Percentiles rank a stretch among this genome's conserved stretches.
phyloP scores from a whole-genome alignment of 2,329 filamentous ascomycete species.

The Ophiostoma sp. region DNA sequence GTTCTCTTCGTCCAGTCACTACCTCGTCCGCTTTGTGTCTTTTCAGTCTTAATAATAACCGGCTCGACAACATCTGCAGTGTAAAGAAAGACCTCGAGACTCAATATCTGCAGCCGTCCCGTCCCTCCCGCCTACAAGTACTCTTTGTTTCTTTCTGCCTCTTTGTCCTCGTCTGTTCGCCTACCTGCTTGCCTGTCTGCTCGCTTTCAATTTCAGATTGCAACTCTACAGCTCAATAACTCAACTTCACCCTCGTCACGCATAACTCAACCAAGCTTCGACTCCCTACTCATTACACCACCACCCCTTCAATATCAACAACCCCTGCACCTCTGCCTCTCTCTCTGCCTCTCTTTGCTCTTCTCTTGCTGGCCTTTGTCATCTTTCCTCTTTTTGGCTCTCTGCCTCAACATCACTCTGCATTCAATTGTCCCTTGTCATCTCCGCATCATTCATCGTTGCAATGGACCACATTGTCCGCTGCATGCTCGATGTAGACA shows the following conservation, averaged over 20 bases:
- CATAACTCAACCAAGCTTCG: neutral
- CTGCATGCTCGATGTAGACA: constrained; percentile 44
- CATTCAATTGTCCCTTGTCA: neutral
- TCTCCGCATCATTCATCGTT: neutral
- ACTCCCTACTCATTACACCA: neutral
- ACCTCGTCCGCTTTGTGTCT: neutral
- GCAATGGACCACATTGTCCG: constrained; percentile 58
- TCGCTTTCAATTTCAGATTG: neutral
- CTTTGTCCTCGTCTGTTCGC: constrained; percentile 1
- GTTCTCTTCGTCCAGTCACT: neutral
- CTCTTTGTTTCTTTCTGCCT: neutral
- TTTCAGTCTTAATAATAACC: neutral
- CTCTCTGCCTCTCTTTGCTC: neutral
- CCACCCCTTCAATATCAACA: neutral
- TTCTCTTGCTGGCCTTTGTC: neutral
- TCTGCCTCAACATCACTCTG: neutral
- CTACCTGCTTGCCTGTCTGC: neutral
- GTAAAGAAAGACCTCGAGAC: too few relatives aligned
- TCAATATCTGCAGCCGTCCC: neutral
- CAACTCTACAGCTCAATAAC: neutral
- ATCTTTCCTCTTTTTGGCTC: neutral
- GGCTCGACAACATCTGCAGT: neutral
- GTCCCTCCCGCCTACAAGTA: neutral
- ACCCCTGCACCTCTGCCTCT: neutral
- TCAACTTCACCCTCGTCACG: neutral